Base-by-base conservation (phyloP, 495 filamentous ascomycete species). In the Podospora pseudocomata region DNA sequence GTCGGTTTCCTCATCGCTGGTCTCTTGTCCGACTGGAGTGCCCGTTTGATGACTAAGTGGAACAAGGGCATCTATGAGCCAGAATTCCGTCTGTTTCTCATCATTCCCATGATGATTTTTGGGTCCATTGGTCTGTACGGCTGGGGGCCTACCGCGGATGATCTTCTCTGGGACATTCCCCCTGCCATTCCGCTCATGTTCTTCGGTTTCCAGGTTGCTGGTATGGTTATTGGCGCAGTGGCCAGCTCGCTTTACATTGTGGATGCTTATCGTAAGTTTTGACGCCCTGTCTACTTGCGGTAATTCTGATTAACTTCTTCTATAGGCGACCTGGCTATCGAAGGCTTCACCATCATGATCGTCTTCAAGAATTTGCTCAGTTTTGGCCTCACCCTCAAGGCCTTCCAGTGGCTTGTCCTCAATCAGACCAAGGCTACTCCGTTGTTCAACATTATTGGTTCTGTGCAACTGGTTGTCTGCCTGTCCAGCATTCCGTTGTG, bases 321-420 rank as follows among this genome's bases (percentile, higher is more conserved):
- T 2, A 23, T 67, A 92, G 90, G 89, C 11, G 87, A 92, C 65
- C 89, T 97, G 64, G 87, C 93, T 1, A 88, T 97, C 59, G 94
- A 97, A 80, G 91, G 89, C 3, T 97, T 97, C 76, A 97, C 93
- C 0, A 91, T 90, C 79, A 83, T 96, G 72, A 82, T 97, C 63
- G 86, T 97, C 26, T 97, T 97, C 84, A 97, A 82, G 79, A 97
- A 97, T 70, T 83, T 97, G 66, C 95, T 97, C 81, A 90, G 88
- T 72, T 97, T 96, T 71, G 90, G 86, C 5, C 80, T 97, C 49
- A 97, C 94, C 0, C 94, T 87, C 67, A 87, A 85, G 67, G 92
- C 91, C 3, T 96, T 91, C 71, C 79, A 92, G 32, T 97, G 94
- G 94, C 78, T 97, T 11, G 78, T 89, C 4, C 20, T 74, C 27